Conservation (phyloP, 1,139 yeast species). For the Torulaspora globosa region DNA sequence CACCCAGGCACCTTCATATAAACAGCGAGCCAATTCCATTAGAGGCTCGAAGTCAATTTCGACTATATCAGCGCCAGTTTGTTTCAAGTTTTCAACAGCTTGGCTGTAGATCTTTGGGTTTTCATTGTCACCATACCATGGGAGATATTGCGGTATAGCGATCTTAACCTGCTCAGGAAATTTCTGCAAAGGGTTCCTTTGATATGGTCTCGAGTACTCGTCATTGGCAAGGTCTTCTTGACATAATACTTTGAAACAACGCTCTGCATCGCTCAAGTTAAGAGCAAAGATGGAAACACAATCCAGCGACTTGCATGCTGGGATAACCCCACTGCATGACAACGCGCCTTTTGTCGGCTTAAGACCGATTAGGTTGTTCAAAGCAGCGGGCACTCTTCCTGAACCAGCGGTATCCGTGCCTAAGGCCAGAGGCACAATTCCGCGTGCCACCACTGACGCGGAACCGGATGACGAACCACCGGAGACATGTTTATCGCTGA, state of each 20-base stretch:
- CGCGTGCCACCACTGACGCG: conserved; percentile 82
- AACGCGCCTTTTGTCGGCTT: conserved; percentile 89
- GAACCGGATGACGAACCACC: conserved; percentile 99
- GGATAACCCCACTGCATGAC: conserved; percentile 84
- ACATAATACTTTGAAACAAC: conserved; percentile 65
- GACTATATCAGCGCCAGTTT: conserved; percentile 54
- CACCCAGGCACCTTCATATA: conserved; percentile 99
- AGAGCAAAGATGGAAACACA: conserved; percentile 83
- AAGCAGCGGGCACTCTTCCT: conserved; percentile 95
- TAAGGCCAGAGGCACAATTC: conserved; percentile 78
- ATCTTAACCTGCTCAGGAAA: conserved; percentile 59
- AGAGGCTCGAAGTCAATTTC: conserved; percentile 69
- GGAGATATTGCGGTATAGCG: conserved; percentile 68
- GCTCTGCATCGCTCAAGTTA: conserved; percentile 77
- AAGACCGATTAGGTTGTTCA: conserved; percentile 84
- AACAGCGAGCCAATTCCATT: conserved; percentile 75
- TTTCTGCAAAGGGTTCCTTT: conserved; percentile 56
- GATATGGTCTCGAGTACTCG: conserved; percentile 74
- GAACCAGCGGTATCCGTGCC: conserved; percentile 99
- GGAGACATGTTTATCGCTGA: conserved; percentile 68
- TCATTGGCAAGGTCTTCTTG: conserved; percentile 66
- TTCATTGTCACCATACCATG: conserved; percentile 77
- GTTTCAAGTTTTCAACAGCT: conserved; percentile 56
- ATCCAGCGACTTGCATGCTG: conserved; percentile 94
- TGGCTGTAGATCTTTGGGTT: conserved; percentile 64